Base-by-base conservation (phyloP, 768 basidiomycete genomes). In the Kwoniella sp. region DNA sequence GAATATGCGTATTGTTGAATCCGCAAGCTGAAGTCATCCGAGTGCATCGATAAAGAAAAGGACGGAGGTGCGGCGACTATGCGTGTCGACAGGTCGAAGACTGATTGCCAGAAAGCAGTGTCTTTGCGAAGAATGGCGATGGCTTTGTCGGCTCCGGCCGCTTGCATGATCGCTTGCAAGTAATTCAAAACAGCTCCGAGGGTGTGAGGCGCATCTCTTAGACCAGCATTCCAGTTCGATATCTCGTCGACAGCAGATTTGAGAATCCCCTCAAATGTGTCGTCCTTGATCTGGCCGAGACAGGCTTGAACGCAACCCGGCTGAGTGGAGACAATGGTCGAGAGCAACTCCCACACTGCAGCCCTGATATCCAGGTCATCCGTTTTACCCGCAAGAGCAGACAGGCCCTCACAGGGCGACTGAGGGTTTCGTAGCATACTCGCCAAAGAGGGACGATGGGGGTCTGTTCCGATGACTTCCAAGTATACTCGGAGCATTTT, bases 331-430 rank as follows among this genome's bases (percentile, higher is more conserved):
- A 94, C 87, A 1, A 90, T 88, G 20, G 91, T 83, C 0, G 90
- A 82, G 41, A 95, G 87, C 68, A 95, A 89, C 67, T 85, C 86
- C 93, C 94, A 97, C 4, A 91, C 86, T 0, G 89, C 86, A 9
- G 76, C 64, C 9, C 63, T 51, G n/a, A 69, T 55, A 85, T 88
- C 22, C 90, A 87, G 31, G 91, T 84, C 8, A 84, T 67, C 45
- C 48, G 65, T 67, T n/a, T 23, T 37, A 12, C 28, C 26, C 29
- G 56, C 54, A 41, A 73, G 29, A 61, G 58, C n/a, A 37, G 67
- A 26, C 58, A 66, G 30, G 57, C 57, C 45, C 34, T 65, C 50
- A 38, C 55, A 65, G 58, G 61, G 48, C 55, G 34, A 38, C 28
- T 66, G 51, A 50, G 69, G 58, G 55, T 70, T 60, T 2, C 73